phyloP scores from a whole-genome alignment of 768 basidiomycete species.

The Ramaria rubella region DNA sequence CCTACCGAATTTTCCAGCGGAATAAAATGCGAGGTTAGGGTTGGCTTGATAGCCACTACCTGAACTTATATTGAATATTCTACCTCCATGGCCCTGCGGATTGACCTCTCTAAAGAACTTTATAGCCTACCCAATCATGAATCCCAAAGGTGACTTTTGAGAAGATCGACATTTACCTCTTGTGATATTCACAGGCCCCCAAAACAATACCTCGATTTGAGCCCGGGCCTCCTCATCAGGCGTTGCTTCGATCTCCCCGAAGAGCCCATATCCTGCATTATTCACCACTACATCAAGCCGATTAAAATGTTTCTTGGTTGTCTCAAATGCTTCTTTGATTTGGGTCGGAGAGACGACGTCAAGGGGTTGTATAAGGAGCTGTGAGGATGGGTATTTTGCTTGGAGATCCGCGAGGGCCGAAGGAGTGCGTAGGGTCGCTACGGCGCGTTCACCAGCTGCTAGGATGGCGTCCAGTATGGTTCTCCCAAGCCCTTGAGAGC shows the following conservation, averaged over 20 bases:
- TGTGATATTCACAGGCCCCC: conserved; percentile 37
- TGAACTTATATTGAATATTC: conserved; percentile 29
- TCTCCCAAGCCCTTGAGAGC: conserved; percentile 12
- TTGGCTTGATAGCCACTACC: conserved; percentile 28
- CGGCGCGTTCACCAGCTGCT: conserved; percentile 14
- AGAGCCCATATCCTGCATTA: conserved; percentile 42
- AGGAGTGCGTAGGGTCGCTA: conserved; percentile 21
- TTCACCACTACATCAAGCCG: conserved; percentile 36
- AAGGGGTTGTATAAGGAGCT: conserved; percentile 2
- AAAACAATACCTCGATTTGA: conserved; percentile 38
- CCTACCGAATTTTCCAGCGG: conserved; percentile 33
- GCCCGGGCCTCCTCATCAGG: conserved; percentile 28
- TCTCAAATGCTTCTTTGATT: conserved; percentile 25
- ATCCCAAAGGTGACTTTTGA: background rate
- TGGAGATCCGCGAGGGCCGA: conserved; percentile 23
- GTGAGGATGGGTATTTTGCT: background rate
- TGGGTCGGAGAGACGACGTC: conserved; percentile 21
- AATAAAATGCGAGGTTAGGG: conserved; percentile 27
- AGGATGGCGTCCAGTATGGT: conserved; percentile 12
- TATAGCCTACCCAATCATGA: conserved; percentile 6
- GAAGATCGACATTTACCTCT: no score
- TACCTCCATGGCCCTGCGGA: conserved; percentile 14
- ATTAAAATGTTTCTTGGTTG: conserved; percentile 19
- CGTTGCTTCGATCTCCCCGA: conserved; percentile 29
- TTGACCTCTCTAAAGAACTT: conserved; percentile 19